Evolutionary conservation across 768 basidiomycete genomes (phyloP).

Genomic region (Rhizopogon sp.): DNA sequence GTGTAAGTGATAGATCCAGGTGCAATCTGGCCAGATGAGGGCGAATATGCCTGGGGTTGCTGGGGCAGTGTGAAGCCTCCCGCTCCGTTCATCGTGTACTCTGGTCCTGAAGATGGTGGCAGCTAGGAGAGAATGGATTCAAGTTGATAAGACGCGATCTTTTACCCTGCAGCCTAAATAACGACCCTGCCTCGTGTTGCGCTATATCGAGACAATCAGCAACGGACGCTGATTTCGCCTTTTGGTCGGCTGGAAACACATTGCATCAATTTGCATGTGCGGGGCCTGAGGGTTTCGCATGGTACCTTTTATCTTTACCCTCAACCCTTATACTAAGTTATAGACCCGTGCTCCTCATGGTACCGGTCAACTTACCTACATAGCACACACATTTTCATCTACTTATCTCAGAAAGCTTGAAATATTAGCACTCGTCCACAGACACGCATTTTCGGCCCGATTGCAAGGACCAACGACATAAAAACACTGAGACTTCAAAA

Average conservation of each 20-base stretch:
- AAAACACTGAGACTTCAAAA: background rate
- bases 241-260: background rate
- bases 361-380: background rate
- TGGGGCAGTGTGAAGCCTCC: constrained; percentile 21
- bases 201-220: constrained; percentile 28
- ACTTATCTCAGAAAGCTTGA: background rate
- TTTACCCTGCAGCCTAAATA: constrained; percentile 7
- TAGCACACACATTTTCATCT: background rate
- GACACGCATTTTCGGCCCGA: background rate
- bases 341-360: background rate
- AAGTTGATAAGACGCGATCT: constrained; percentile 16
- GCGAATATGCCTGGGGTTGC: constrained; percentile 24
- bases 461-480: background rate
- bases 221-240: constrained; percentile 10
- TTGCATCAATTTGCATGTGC: background rate
- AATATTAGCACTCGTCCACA: background rate
- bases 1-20: constrained; percentile 75
- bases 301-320: background rate
- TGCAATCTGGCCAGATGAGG: constrained; percentile 39
- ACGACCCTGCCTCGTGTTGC: constrained; percentile 24
- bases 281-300: background rate
- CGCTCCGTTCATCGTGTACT: constrained; percentile 15
- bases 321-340: too few species aligned
- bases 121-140: constrained; percentile 3
- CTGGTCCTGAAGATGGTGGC: constrained; percentile 6